Evolutionary conservation across 2,329 filamentous ascomycete genomes (phyloP), one percentile per base, ranked within the genome.

Genomic region (Hypoxylon sp.): DNA sequence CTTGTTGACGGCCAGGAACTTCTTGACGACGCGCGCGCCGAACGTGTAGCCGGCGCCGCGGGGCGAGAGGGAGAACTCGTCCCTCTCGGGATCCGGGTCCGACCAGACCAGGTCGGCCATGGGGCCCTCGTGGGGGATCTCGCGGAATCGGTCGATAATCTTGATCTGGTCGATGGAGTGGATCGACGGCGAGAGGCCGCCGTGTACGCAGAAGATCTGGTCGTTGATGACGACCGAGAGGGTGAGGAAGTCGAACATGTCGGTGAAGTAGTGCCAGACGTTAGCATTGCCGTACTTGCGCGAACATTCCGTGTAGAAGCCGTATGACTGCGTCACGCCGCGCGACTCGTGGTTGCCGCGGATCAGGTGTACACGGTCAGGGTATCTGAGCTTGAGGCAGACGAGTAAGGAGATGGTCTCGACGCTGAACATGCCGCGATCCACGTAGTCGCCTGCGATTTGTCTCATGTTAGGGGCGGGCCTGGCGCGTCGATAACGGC

Each of bases 91-190:
- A 73, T 99, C 95, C 0, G 95, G 95, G 73, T 99, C 95, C 17
- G 92, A 97, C 95, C 95, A 99, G 26, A 99, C 95, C 4, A 99
- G 81, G 75, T 99, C 95, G n/a, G 95, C 95, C 95, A 99, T 99
- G 27, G 95, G 95, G 0, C 95, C 95, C 77, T 99, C 95, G 77
- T 99, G 95, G 4, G 95, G 95, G 58, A 99, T 99, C 74, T 99
- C 95, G 67, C 95, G 88, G 81, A 98, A 99, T 41, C 95, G 91
- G 78, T 99, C 95, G 73, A 99, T 98, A 75, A 99, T 96, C 77
- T 99, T 98, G 78, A 99, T 98, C 78, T 99, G 95, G 75, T 99
- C 95, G 73, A 99, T 97, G 40, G 91, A 96, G 77, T 99, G 95
- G 73, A 99, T 98, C 24, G 90, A 93, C 1, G 91, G 91, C 0